Conservation (phyloP, 768 basidiomycete species). For the Gloeostereum incarnatum region DNA sequence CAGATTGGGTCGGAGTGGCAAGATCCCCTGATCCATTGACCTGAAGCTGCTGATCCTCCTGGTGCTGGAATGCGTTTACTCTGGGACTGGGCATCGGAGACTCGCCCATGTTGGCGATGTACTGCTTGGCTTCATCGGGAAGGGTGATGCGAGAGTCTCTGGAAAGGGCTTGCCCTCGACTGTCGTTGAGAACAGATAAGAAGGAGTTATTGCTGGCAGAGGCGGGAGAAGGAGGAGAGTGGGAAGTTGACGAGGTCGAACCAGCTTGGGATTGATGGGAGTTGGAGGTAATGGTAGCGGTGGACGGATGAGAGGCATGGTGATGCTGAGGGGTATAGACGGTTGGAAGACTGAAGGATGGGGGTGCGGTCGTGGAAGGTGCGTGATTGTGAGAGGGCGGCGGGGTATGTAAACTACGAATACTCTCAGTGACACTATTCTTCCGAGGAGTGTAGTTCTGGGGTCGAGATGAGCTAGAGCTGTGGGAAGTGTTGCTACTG, state of each 20-base stretch:
- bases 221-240: constrained; percentile 10
- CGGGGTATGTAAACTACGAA: constrained; percentile 15
- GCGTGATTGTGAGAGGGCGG: no score
- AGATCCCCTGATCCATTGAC: no score
- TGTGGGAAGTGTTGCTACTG: constrained; percentile 5
- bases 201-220: constrained; percentile 11
- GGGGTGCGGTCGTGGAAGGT: no score
- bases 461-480: constrained; percentile 4
- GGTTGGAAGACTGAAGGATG: constrained; percentile 9
- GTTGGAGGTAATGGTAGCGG: constrained; percentile 12
- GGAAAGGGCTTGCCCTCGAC: constrained; percentile 26
- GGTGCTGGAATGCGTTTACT: constrained; percentile 21
- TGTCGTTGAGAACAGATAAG: constrained; percentile 23
- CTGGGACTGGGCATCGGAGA: constrained; percentile 50
- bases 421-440: constrained; percentile 26
- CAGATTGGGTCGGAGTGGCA: no score
- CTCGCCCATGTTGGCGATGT: constrained; percentile 60
- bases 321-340: constrained; percentile 9
- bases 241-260: constrained; percentile 11
- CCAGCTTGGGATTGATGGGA: constrained; percentile 11
- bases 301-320: constrained; percentile 7
- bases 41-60: not conserved
- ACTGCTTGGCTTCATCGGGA: constrained; percentile 70
- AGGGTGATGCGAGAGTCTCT: constrained; percentile 63
- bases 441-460: constrained; percentile 18